Evolutionary conservation across 2,329 filamentous ascomycete species (phyloP).

Genomic region (Penicillium sp.): DNA sequence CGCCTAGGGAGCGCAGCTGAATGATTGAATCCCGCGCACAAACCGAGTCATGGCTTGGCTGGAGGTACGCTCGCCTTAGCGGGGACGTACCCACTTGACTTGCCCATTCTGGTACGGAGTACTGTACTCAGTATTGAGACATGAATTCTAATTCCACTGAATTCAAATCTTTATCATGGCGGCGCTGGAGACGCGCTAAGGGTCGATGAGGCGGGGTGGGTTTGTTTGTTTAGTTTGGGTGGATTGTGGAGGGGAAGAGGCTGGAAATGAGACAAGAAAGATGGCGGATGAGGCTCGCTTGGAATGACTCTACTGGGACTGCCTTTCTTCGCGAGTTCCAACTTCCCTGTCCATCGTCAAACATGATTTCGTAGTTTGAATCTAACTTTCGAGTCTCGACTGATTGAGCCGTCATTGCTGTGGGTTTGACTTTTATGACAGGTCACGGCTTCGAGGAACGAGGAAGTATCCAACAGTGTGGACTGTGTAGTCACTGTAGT

Average conservation of each 20-base stretch:
- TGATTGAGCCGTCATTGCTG: not conserved
- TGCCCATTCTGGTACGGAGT: not conserved
- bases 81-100: not conserved
- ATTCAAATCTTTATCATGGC: not conserved
- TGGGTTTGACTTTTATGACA: conserved; percentile 13
- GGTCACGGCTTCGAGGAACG: conserved; percentile 3
- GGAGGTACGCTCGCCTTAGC: conserved; percentile 2
- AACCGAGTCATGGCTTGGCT: conserved; percentile 17
- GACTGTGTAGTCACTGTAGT: no score
- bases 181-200: not conserved
- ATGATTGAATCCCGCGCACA: conserved; percentile 11
- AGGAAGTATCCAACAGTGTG: not conserved
- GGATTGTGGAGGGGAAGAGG: not conserved
- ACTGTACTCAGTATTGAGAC: no score
- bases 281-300: not conserved
- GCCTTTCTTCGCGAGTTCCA: not conserved
- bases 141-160: not conserved
- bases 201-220: not conserved
- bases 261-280: not conserved
- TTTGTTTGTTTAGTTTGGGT: not conserved
- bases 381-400: no score
- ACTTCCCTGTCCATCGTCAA: no score
- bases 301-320: not conserved
- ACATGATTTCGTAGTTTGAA: no score
- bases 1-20: conserved; percentile 16